Evolutionary conservation across 495 filamentous ascomycete genomes (phyloP), one percentile per base, ranked within the genome.

Genomic region (Trichocladium uniseriatum): DNA sequence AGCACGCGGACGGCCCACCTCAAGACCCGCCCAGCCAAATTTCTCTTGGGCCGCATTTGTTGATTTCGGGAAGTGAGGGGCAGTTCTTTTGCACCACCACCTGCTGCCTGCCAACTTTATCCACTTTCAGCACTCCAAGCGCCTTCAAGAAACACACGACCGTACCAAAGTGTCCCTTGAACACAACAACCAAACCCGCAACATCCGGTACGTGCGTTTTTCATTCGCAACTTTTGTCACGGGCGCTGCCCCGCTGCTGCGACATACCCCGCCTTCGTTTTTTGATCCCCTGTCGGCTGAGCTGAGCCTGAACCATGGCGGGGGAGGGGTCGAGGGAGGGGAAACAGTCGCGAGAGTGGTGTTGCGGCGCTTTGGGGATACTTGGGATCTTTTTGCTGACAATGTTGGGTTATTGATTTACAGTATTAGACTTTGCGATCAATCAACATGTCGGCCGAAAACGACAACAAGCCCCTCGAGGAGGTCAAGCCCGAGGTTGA

Each of bases 401-500:
- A n/a, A n/a, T n/a, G n/a, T n/a, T n/a, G n/a, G n/a, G n/a, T n/a
- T n/a, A n/a, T n/a, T n/a, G n/a, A n/a, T n/a, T n/a, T n/a, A n/a
- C n/a, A n/a, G n/a, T n/a, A 29, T 5, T 29, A 32, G 31, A 11
- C 31, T 28, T 24, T 19, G 9, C 10, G 37, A n/a, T n/a, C 32
- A 22, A 16, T 43, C 62, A 71, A 52, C 43, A 73, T 72, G 69
- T 69, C 69, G 47, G 59, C 65, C 57, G 69, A 73, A 45, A 71
- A 65, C 52, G 50, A 54, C 22, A 60, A 59, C 38, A 66, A 64
- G 61, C 54, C 61, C 37, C 24, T 62, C 56, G 63, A 63, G 53
- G 62, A 65, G 62, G 62, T 63, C 52, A 61, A 45, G 49, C 39
- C 38, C n/a, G 62, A 63, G 57, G 57, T 55, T 48, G 62, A 63